These are phyloP conservation scores for Fusarium musae DNA, from an alignment of 2,329 filamentous ascomycete genomes.

Conservation along the genomic window DNA sequence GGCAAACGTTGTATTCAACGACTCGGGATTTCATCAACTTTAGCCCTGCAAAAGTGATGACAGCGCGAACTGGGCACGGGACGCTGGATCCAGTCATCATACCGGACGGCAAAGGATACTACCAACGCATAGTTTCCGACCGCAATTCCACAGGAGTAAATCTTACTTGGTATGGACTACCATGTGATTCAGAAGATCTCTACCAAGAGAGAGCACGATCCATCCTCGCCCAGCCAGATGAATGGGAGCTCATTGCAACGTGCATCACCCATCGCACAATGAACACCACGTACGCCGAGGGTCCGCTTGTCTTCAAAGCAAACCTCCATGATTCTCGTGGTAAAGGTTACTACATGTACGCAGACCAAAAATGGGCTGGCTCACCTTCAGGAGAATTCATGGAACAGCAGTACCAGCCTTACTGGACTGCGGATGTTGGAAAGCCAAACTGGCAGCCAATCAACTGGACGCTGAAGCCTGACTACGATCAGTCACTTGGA, in stretches of 20 bases:
- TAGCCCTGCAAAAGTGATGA: not conserved
- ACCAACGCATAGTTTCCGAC: not conserved
- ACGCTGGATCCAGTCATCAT: not conserved
- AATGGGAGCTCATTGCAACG: not conserved
- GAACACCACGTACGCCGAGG: not conserved
- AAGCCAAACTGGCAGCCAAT: not conserved
- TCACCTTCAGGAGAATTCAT: not conserved
- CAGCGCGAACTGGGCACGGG: not conserved
- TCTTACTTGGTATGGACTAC: not conserved
- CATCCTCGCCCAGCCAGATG: not conserved
- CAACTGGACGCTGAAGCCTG: not conserved
- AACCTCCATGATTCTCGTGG: rapidly evolving
- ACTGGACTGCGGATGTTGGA: not conserved
- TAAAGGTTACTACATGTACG: not conserved
- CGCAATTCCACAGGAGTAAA: not conserved
- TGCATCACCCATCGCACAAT: not conserved
- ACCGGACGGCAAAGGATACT: not conserved
- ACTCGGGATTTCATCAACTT: not conserved
- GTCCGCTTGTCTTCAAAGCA: not conserved
- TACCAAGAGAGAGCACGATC: not conserved
- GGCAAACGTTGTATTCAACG: not conserved
- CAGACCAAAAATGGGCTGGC: not conserved
- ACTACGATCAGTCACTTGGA: not conserved
- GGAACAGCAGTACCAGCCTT: not conserved
- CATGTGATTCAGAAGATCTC: not conserved